Evolutionary conservation across 1,139 yeast species (phyloP), one percentile per base, ranked within the genome.

Genomic region (Debaryomyces sp.): DNA sequence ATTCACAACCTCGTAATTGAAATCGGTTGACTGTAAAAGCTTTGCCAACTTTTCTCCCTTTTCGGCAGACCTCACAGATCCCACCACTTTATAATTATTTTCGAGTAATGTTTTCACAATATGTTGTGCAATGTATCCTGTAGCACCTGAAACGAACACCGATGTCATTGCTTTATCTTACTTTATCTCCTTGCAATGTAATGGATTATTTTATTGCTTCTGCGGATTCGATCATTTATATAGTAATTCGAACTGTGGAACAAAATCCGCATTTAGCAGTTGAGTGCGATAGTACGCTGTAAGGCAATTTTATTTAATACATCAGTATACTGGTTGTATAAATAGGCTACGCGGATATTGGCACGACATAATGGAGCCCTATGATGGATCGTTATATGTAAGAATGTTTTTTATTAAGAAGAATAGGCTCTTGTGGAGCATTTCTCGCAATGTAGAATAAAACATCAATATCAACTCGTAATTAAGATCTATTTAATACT

Each of bases 31-130:
- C 44, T 61, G 61, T 48, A 74, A 71, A 54, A 66, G 67, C 34
- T 65, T 54, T 51, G 66, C 57, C 50, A 78, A 57, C 5, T 63
- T 56, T 21, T 77, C 78, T 10, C 83, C 86, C 60, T 80, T 80
- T 1, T 60, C 68, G 41, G 70, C 69, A 1, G 81, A 68, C 59
- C 90, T 72, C 3, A 81, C 89, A 1, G 86, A 75, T 6, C 87
- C 88, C 22, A 84, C 69, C 5, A 85, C 89, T 1, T 63, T 61
- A 60, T 78, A 81, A 15, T 77, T 80, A 43, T 64, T 64, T 17
- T 62, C 59, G 43, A 70, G 54, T 43, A 70, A 58, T 36, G 55
- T 55, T 43, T 62, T 60, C 33, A 69, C 63, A 23, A 71, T 58
- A 49, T 72, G 73, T 44, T 68, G 71, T 10, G 75, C 77, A 47